Base-by-base conservation (phyloP, 441 rosid species). In the Adansonia madagascariensis region DNA sequence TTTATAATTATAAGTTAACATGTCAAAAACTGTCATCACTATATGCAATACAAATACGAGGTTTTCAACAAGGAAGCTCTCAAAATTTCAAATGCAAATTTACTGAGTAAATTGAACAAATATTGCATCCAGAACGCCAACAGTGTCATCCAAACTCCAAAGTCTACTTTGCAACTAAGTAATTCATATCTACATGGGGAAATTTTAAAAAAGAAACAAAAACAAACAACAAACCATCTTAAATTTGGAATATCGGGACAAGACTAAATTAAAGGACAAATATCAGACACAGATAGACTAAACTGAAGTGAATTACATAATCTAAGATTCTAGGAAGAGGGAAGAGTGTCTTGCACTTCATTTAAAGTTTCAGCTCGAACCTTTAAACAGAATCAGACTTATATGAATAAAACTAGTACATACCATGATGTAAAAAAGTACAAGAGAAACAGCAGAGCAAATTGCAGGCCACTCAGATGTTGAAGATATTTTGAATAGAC, bases 341-440 rank as follows among this genome's bases (percentile, higher is more conserved):
- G 47, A 55, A 31, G 64, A 35, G 49, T 31, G 47, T 17, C 4
- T 39, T 35, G 63, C 18, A 12, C 53, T 71, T 53, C 49, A 73
- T 52, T 75, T 50, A 47, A 59, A 60, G n/a, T 43, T 67, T 80
- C 52, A 60, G 41, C 50, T 61, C 57, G 22, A 47, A 71, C 15
- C 35, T 53, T 71, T 27, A 35, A 62, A 77, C 62, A 59, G 39
- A 77, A 63, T 8, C 22, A 67, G 39, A 60, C 64, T 47, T n/a
- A 31, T 50, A 59, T 56, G 47, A 15, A 74, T 2, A 77, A 61
- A n/a, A 41, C 24, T 56, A 53, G 65, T 78, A 63, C 91, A 57
- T 85, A 96, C 99, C 99, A 91, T 89, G 78, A 94, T 84, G 82
- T 90, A 97, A 84, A 91, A 94, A 55, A 89, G 86, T 73, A 94